Evolutionary conservation across 306 rosid species (phyloP), one percentile per base, ranked within the genome.

Genomic region (Psophocarpus tetragonolobus): DNA sequence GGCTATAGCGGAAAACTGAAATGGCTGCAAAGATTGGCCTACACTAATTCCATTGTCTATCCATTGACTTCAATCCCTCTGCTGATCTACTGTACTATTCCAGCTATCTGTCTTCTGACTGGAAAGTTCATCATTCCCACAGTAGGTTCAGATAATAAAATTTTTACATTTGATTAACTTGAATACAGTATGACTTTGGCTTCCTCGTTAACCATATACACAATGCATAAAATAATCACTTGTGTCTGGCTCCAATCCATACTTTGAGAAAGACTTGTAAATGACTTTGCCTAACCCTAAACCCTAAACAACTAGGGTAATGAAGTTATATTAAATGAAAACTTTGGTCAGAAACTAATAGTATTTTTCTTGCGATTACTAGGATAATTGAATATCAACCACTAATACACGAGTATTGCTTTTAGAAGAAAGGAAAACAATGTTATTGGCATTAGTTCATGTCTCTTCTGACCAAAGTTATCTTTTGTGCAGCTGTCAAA

Each of bases 61-160:
- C 98, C 99, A 48, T 88, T 91, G 86, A 88, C 97, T 71, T 92
- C 99, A 63, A 88, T 95, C 68, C 99, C 99, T 76, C 84, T 95
- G 42, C 81, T 92, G 57, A 86, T 93, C 21, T 92, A 92, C 80
- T 91, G 97, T 72, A 88, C 91, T 26, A 71, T 95, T 67, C 99
- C 99, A 11, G 97, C 99, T 24, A 71, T 95, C 62, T 92, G 98
- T 79, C 99, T 95, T 81, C 84, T 95, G 47, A 91, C 99, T 0
- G 99, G 98, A 82, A 96, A 96, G 81, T 92, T 90, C 90, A 86
- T 96, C 85, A 89, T 96, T 85, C 98, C 98, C 67, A 85, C 92
- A 2, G 99, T 96, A 87, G 77, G 99, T 91, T 72, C 69, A 50
- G 62, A 33, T 30, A 35, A 66, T 21, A 13, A 53, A 20, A 38